These are phyloP conservation scores for Vitis hybrid DNA, from an alignment of 177 flowering plant species.

Conservation along the genomic window DNA sequence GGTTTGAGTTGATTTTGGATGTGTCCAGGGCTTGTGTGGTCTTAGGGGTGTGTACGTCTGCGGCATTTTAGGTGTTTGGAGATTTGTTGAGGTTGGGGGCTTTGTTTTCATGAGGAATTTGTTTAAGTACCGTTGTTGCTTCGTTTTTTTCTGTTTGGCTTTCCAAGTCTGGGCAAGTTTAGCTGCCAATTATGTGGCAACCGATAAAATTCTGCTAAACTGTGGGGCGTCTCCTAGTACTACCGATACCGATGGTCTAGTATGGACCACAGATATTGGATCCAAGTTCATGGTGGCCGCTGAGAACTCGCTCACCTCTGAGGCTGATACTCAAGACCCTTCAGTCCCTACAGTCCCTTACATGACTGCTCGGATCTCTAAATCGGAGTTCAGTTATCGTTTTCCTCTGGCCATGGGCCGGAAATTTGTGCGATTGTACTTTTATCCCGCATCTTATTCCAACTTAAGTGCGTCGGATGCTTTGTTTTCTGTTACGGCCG, in stretches of 20 bases:
- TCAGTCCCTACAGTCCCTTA: slow-evolving; percentile 67
- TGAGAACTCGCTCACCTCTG: slow-evolving; percentile 34
- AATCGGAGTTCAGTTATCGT: slow-evolving; percentile 60
- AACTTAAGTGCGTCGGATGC: slow-evolving; percentile 48
- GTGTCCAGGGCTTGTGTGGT: neutral
- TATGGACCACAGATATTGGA: slow-evolving; percentile 69
- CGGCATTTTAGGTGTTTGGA: neutral
- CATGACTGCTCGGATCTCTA: slow-evolving; percentile 76
- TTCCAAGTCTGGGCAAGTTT: neutral
- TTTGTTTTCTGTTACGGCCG: slow-evolving; percentile 60
- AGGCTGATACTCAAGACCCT: slow-evolving; percentile 62
- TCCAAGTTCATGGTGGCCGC: slow-evolving; percentile 48
- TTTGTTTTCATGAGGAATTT: slow-evolving; percentile 13
- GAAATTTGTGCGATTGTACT: slow-evolving; percentile 73
- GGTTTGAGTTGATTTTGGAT: neutral
- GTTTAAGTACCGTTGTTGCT: neutral
- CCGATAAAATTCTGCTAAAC: slow-evolving; percentile 55
- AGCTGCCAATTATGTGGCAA: slow-evolving; percentile 44
- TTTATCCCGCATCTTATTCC: slow-evolving; percentile 68
- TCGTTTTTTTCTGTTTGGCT: slow-evolving; percentile 11
- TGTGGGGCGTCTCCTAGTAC: slow-evolving; percentile 62
- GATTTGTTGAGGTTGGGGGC: neutral
- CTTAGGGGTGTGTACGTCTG: neutral
- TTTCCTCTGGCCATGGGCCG: slow-evolving; percentile 79
- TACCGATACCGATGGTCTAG: slow-evolving; percentile 48